Percentiles rank a stretch among this genome's conserved stretches.
Conservation (phyloP, 2,329 filamentous ascomycete species). For the Colletotrichum endophyticum region DNA sequence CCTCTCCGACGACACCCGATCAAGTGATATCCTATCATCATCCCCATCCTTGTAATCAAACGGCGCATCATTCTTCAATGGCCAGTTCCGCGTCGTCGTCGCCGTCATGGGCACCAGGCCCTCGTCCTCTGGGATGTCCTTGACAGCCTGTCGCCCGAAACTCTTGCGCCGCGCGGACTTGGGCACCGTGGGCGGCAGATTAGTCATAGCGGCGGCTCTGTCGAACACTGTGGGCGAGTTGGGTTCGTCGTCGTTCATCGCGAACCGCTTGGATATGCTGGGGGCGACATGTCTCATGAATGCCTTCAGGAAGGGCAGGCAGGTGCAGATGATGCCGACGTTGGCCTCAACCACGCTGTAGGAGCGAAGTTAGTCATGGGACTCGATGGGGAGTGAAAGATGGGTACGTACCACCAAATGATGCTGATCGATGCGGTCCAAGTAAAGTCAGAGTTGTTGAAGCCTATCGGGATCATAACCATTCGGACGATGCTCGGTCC, state of each 20-base stretch:
- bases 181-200: not conserved
- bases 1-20: not conserved
- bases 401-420: conserved; percentile 12
- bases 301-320: conserved; percentile 16
- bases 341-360: conserved; percentile 16
- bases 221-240: conserved; percentile 5
- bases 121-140: not conserved
- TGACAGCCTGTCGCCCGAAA: not conserved
- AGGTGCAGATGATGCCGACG: conserved; percentile 18
- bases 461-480: conserved; percentile 15
- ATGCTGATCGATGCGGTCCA: conserved; percentile 19
- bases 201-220: conserved; percentile 5
- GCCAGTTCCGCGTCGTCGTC: not conserved
- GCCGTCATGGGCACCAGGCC: not conserved
- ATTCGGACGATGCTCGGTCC: conserved; percentile 17
- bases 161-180: not conserved
- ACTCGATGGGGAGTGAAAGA: not conserved
- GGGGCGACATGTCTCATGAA: conserved; percentile 3
- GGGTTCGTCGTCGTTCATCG: not conserved
- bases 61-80: not conserved
- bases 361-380: not conserved
- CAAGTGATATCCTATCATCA: not conserved
- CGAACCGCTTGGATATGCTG: not conserved
- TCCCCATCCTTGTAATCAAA: not conserved
- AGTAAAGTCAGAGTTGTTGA: conserved; percentile 10